Percentiles rank a stretch among this genome's conserved stretches.
phyloP scores from a whole-genome alignment of 1,139 yeast species.

The Hansenula lynferdii region DNA sequence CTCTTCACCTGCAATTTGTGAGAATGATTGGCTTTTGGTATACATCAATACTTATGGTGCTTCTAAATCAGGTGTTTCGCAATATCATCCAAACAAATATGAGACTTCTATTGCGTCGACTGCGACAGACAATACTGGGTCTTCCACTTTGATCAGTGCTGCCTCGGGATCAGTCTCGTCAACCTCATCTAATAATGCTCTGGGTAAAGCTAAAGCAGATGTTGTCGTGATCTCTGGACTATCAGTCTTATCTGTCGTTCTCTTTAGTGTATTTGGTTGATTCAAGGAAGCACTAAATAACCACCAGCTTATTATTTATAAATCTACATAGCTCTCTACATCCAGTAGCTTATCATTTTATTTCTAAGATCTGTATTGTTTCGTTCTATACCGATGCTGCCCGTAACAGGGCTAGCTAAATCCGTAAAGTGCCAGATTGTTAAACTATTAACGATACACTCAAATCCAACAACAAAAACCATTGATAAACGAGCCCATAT shows the following conservation, averaged over 20 bases:
- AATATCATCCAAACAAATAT: constrained; percentile 14
- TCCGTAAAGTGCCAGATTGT: not conserved
- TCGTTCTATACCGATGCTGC: too few relatives aligned
- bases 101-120: constrained; percentile 15
- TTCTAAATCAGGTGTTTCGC: constrained; percentile 7
- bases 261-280: too few relatives aligned
- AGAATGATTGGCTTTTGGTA: constrained; percentile 14
- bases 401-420: not conserved
- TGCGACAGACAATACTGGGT: constrained; percentile 14
- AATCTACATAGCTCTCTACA: too few relatives aligned
- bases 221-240: constrained; percentile 1
- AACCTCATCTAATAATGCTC: constrained; percentile 1
- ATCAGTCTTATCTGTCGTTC: not conserved
- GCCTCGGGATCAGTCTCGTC: constrained; percentile 2
- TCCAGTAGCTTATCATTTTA: too few relatives aligned
- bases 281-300: too few relatives aligned
- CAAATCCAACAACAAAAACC: not conserved
- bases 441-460: not conserved
- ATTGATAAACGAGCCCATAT: too few relatives aligned
- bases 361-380: too few relatives aligned
- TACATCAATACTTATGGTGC: constrained; percentile 9
- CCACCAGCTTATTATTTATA: too few relatives aligned
- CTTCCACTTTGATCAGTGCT: constrained; percentile 10
- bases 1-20: constrained; percentile 13
- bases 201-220: constrained; percentile 2